Evolutionary conservation across 495 filamentous ascomycete genomes (phyloP).

Genomic region (Monascus purpureus): DNA sequence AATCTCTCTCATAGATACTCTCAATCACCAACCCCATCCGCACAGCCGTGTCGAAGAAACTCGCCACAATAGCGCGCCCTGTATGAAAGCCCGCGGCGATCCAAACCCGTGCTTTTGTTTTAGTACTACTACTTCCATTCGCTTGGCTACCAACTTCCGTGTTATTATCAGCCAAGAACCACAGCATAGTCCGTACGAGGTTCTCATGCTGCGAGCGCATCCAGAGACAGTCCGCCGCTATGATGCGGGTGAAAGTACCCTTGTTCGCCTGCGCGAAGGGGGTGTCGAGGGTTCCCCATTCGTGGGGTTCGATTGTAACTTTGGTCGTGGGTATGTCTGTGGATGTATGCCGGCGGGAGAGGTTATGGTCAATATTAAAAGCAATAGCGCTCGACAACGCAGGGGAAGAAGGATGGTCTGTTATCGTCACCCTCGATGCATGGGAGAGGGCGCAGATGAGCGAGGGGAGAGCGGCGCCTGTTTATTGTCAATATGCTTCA

Average conservation of each 20-base stretch:
- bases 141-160: background rate
- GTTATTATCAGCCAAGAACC: slow-evolving; percentile 43
- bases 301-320: slow-evolving; percentile 44
- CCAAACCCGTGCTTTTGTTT: slow-evolving; percentile 40
- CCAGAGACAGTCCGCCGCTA: slow-evolving; percentile 80
- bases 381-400: slow-evolving; percentile 45
- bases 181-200: slow-evolving; percentile 51
- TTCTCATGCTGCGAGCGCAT: slow-evolving; percentile 66
- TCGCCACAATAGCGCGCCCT: slow-evolving; percentile 52
- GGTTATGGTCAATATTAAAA: slow-evolving; percentile 45
- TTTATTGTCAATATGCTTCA: too few species aligned
- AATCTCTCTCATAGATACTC: slow-evolving; percentile 61
- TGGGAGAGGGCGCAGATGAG: slow-evolving; percentile 51
- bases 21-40: slow-evolving; percentile 52
- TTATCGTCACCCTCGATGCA: slow-evolving; percentile 48
- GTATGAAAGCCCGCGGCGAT: slow-evolving; percentile 77
- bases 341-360: slow-evolving; percentile 15
- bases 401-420: slow-evolving; percentile 65
- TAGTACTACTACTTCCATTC: background rate
- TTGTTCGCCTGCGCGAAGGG: slow-evolving; percentile 35
- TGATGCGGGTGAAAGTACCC: slow-evolving; percentile 48
- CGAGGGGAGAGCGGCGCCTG: slow-evolving; percentile 63
- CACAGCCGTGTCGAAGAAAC: slow-evolving; percentile 54
- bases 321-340: slow-evolving; percentile 5
- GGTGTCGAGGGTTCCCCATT: slow-evolving; percentile 54